These are phyloP conservation scores for Lactarius indigo DNA, from an alignment of 768 basidiomycete species.

Conservation along the genomic window DNA sequence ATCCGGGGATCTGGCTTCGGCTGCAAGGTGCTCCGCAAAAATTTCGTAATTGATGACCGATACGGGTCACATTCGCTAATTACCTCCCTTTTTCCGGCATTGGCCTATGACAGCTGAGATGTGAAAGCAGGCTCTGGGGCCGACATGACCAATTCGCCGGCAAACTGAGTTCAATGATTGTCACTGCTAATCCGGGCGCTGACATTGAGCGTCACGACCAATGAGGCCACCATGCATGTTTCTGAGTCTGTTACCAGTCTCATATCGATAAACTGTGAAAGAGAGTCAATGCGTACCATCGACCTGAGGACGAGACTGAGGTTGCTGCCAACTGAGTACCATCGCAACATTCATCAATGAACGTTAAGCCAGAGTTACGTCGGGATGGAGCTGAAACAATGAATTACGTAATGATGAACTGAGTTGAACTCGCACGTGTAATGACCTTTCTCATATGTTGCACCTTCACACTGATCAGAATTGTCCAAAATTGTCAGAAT, in stretches of 20 bases:
- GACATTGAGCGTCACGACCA: conserved; percentile 14
- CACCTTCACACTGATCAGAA: not conserved
- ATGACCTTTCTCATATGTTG: not conserved
- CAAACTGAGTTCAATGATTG: conserved; percentile 26
- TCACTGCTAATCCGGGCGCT: conserved; percentile 22
- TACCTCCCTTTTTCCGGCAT: conserved; percentile 16
- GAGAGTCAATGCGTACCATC: not conserved
- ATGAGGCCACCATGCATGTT: not conserved
- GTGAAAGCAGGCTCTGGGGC: conserved; percentile 4
- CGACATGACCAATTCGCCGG: conserved; percentile 15
- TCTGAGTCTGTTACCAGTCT: not conserved
- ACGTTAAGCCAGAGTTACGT: conserved; percentile 20
- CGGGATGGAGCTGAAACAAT: conserved; percentile 7
- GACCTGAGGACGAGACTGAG: not conserved
- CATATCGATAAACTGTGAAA: not conserved
- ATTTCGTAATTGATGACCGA: conserved; percentile 15
- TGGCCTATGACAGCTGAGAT: conserved; percentile 21
- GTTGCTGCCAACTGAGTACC: not conserved
- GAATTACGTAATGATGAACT: conserved; percentile 11
- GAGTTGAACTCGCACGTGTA: not conserved
- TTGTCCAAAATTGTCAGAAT: conserved; percentile 1
- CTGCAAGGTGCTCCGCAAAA: conserved; percentile 5
- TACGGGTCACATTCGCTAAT: conserved; percentile 7
- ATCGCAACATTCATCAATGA: conserved; percentile 1
- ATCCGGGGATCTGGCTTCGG: conserved; percentile 14